Evolutionary conservation across 2,329 filamentous ascomycete genomes (phyloP), one percentile per base, ranked within the genome.

Genomic region (Ceratocystis huliohia): DNA sequence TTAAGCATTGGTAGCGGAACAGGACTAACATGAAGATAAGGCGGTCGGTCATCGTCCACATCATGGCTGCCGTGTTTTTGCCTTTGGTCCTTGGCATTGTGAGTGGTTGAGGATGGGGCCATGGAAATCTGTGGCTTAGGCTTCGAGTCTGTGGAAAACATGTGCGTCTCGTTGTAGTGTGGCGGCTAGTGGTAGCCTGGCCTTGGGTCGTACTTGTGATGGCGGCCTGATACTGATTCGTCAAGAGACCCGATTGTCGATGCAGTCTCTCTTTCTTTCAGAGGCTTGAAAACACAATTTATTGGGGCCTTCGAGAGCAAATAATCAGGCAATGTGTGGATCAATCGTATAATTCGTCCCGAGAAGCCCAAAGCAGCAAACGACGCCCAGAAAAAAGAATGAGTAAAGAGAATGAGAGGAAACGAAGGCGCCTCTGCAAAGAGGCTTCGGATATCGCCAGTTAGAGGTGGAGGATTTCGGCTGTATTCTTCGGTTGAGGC

Each of bases 1-100:
- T 41, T 41, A 1, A 41, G 37, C 37, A 22, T 48, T 20, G 20
- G 8, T 22, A 50, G 48, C 48, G 20, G 48, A 13, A 22, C 20
- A 25, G 30, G 65, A 74, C 77, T 67, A 71, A 78, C 77, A 71
- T 79, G 77, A 66, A 76, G 70, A 70, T 78, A 79, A 63, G 77
- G 77, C 70, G 77, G 77, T 63, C 77, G 76, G 67, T 73, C 76
- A 70, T 79, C 77, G 69, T 74, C 71, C 71, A 77, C 76, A 66
- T 78, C 72, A 72, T 61, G 50, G 33, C 45, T 45, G 41, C 61
- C 41, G 10, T 50, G 22, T 77, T 61, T 28, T 57, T 59, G 61
- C 66, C 62, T 48, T 13, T 41, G 63, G 44, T 28, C 46, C 13
- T 57, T 62, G 65, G 65, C 66, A 67, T 67, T 63, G 50, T 41